These are phyloP conservation scores for Pseudonitzschia delicatissima DNA, from an alignment of 108 stramenopile species.

Conservation along the genomic window DNA sequence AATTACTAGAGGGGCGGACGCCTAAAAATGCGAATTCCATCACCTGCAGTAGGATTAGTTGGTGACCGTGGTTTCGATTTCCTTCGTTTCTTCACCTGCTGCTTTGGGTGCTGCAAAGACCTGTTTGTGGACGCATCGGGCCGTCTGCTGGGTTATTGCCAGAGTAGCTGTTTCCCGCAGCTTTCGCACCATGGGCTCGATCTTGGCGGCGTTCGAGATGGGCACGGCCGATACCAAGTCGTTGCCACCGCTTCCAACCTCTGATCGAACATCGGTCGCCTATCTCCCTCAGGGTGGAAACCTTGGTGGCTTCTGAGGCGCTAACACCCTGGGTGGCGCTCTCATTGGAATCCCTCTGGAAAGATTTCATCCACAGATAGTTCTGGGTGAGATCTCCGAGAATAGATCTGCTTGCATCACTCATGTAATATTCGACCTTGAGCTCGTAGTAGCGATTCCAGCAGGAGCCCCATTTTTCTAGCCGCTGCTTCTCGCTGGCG, in stretches of 20 bases:
- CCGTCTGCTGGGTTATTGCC: neutral
- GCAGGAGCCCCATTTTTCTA: constrained; percentile 95
- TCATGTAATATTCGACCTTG: constrained; percentile 87
- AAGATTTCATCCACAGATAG: constrained; percentile 87
- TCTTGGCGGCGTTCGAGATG: neutral
- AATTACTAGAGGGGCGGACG: too few relatives aligned
- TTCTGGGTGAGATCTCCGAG: constrained; percentile 76
- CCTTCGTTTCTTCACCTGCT: too few relatives aligned
- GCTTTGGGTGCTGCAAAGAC: neutral
- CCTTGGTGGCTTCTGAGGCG: neutral
- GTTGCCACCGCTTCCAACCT: neutral
- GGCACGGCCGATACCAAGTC: neutral
- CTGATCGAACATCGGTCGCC: neutral
- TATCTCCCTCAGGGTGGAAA: neutral
- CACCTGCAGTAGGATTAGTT: too few relatives aligned
- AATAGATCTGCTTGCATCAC: constrained; percentile 53
- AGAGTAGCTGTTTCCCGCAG: neutral
- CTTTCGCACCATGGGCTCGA: neutral
- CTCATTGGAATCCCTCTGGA: constrained; percentile 24
- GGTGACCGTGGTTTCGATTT: too few relatives aligned
- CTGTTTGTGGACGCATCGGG: neutral
- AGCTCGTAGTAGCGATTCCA: constrained; percentile 95
- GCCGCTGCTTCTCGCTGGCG: constrained; percentile 56
- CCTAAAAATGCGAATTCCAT: too few relatives aligned
- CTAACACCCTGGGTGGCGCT: neutral